A percentile compares a stretch with the other conserved stretches of the same genome.
These are phyloP conservation scores for Cyberlindnera mrakii DNA, from an alignment of 805 yeast genomes.

Conservation along the genomic window DNA sequence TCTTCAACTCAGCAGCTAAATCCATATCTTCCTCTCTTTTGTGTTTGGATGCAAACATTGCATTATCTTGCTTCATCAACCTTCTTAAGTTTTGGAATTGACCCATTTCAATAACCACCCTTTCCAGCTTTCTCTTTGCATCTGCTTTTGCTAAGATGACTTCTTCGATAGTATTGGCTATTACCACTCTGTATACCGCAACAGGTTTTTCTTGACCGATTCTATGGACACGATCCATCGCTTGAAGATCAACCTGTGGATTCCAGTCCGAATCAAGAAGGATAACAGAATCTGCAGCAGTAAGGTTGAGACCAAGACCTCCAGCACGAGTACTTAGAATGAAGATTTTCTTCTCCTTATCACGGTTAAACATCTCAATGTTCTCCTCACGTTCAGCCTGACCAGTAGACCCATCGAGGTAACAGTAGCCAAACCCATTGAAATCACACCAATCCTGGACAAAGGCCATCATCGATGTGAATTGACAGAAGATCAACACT, in stretches of 20 bases:
- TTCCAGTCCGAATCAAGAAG: slow-evolving; percentile 95
- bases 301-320: slow-evolving; percentile 84
- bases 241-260: slow-evolving; percentile 94
- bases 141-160: slow-evolving; percentile 72
- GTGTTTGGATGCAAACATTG: slow-evolving; percentile 15
- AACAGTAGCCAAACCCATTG: slow-evolving; percentile 39
- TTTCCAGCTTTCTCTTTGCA: slow-evolving; percentile 73
- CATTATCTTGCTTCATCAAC: slow-evolving; percentile 28
- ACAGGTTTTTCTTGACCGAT: slow-evolving; percentile 89
- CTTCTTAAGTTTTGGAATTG: slow-evolving; percentile 40
- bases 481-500: slow-evolving; percentile 80
- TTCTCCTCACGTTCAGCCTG: slow-evolving; percentile 62
- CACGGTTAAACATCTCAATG: slow-evolving; percentile 42
- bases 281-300: slow-evolving; percentile 85
- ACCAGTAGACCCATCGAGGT: slow-evolving; percentile 72
- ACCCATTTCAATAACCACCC: slow-evolving; percentile 66
- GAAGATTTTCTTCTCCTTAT: slow-evolving; percentile 43
- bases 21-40: slow-evolving; percentile 22
- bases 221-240: slow-evolving; percentile 92
- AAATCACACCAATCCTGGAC: slow-evolving; percentile 66
- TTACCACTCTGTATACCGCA: slow-evolving; percentile 69
- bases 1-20: slow-evolving; percentile 34
- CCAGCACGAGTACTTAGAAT: slow-evolving; percentile 90
- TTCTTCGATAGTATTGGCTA: slow-evolving; percentile 79
- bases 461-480: slow-evolving; percentile 75